Base-by-base conservation (phyloP, 2,329 filamentous ascomycete genomes). In the Curvularia sp. region DNA sequence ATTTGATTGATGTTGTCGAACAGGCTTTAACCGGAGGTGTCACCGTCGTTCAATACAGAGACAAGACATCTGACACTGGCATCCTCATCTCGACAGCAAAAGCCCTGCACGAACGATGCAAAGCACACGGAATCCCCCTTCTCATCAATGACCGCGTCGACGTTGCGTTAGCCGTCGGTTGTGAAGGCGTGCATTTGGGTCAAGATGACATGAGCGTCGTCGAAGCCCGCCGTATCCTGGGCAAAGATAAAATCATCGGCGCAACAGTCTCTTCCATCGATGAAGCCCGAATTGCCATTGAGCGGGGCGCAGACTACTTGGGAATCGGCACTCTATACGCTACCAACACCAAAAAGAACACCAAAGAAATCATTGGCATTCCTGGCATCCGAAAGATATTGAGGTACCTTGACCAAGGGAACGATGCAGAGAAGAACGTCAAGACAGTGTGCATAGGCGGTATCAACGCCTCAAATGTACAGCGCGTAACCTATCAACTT, bases 111-210 rank as follows among this genome's bases (percentile, higher is more conserved):
- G 76, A 80, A 38, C 80, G 95, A 62, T 94, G 92, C 20, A 82
- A 81, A 63, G 81, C 81, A 47, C 83, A 90, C 72, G 82, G 83
- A 15, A 86, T 97, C 3, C 94, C 94, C 30, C 84, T 98, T 57
- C 82, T 98, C 54, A 93, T 98, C 81, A 98, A 98, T 74, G 95
- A 98, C 75, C 88, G 93, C 12, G 86, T 97, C 5, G 93, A 97
- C 74, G 91, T 98, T 26, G 93, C 93, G 8, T 83, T 92, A 18
- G 93, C 92, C 13, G 85, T 93, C 43, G 91, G 88, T 12, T 95
- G 91, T 57, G 94, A 97, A 79, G 95, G 95, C 46, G 92, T 97
- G 8, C 95, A 98, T 76, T 86, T 98, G 49, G 95, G 95, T 6
- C 94, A 98, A 80, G 93, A 97, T 84, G 94, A 98, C 76, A 89